Evolutionary conservation across 2,329 filamentous ascomycete species (phyloP), one percentile per base, ranked within the genome.

Genomic region (Botrytis paeoniae): DNA sequence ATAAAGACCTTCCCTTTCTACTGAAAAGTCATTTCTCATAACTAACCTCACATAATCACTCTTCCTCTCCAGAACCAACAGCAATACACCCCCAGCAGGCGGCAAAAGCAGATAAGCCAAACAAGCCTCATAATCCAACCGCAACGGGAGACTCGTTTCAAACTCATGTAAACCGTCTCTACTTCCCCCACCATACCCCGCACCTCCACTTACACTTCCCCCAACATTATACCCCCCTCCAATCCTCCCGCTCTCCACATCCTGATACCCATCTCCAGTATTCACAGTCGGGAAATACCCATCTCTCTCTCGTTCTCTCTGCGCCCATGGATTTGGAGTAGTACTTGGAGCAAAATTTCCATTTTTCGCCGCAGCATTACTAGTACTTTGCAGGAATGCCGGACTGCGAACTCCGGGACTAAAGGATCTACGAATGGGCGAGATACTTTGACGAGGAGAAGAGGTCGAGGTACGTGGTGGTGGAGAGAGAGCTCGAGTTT

Each of bases 101-200:
- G 96, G 96, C 22, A 97, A 84, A 68, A 92, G 85, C 75, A 98
- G 81, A 82, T 99, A 99, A 70, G 96, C 95, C 80, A 98, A 83
- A 81, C 92, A 93, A 9, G 96, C 95, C 85, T 98, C 95, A 80
- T 95, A 92, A 80, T 97, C 94, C 77, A 98, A 86, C 72, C 95
- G 86, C 75, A 98, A 85, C 0, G 94, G 94, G 73, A 98, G 84
- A 79, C 93, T 95, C 16, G 96, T 98, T 81, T 97, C 93, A 81
- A 98, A 98, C 81, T 97, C 89, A 82, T 92, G 92, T 78, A 93
- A 85, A 75, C 91, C 87, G 74, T 85, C 85, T 48, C 70, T 45
- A 59, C 29, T 39, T 5, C 64, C 39, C 54, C 59, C 20, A 29
- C 64, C 54, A 37, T 59, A 60, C 64, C 71, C 35, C 59, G 39